These are phyloP conservation scores for Heterococcus sp. DNA, from an alignment of 108 stramenopile genomes.

Conservation along the genomic window DNA sequence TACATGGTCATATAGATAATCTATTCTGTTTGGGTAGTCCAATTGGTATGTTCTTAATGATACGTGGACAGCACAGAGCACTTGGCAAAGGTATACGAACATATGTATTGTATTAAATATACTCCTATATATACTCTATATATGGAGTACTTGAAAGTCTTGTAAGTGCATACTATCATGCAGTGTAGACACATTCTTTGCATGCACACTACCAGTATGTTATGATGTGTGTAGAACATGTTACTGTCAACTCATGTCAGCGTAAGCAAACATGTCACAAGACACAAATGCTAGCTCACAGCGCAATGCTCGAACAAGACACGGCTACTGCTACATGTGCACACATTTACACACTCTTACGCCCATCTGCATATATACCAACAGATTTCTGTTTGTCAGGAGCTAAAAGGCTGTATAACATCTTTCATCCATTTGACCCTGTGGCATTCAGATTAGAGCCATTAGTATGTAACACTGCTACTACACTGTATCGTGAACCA, in stretches of 20 bases:
- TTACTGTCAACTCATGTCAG: no score
- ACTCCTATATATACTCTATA: no score
- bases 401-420: conserved; percentile 68
- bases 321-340: not conserved
- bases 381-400: conserved; percentile 47
- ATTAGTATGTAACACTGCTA: conserved; percentile 30
- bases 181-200: no score
- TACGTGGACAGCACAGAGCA: conserved; percentile 29
- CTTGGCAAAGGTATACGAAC: conserved; percentile 6
- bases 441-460: conserved; percentile 77
- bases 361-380: not conserved
- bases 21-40: conserved; percentile 39
- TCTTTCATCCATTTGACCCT: conserved; percentile 76
- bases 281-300: no score
- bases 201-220: no score
- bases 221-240: no score
- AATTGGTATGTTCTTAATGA: conserved; percentile 37
- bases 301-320: not conserved
- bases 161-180: no score
- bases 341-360: not conserved
- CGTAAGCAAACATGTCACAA: no score
- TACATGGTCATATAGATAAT: conserved; percentile 13
- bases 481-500: conserved; percentile 60
- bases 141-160: no score
- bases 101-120: no score